Conservation (phyloP, 192 early-diverging fungal genomes). For the Coemansia sp. region DNA sequence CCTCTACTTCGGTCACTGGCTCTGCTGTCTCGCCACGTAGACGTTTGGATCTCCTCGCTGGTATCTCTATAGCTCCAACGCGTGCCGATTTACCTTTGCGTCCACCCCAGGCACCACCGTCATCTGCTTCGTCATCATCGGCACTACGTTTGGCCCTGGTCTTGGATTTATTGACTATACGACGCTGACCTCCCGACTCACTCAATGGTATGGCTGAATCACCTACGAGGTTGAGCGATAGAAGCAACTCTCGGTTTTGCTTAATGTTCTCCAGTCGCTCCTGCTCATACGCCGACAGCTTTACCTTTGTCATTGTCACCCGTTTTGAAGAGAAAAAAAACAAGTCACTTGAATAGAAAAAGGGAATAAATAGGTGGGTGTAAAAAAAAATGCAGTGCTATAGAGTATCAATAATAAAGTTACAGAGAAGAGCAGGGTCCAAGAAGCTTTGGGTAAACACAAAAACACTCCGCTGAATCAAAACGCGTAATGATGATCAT, state of each 20-base stretch:
- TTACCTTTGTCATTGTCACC: constrained; percentile 22
- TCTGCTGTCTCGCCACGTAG: constrained; percentile 50
- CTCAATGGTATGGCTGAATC: neutral
- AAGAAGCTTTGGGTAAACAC: neutral
- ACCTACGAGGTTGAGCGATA: constrained; percentile 50
- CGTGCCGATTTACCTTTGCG: constrained; percentile 7
- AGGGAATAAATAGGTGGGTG: neutral
- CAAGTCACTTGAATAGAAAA: neutral
- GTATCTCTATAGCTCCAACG: constrained; percentile 1
- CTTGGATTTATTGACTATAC: constrained; percentile 10
- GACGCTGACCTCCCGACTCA: neutral
- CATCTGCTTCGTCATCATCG: neutral
- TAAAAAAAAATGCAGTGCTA: neutral
- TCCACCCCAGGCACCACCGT: constrained; percentile 21
- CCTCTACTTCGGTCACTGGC: constrained; percentile 26
- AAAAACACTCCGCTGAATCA: neutral
- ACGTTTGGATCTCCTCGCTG: constrained; percentile 43
- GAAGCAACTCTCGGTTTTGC: constrained; percentile 62
- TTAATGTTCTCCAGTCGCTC: constrained; percentile 65
- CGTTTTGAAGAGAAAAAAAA: neutral
- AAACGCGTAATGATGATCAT: neutral
- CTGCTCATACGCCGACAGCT: constrained; percentile 53
- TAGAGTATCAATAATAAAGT: neutral
- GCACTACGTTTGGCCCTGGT: constrained; percentile 11
- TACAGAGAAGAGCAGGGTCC: neutral